These are phyloP conservation scores for Omphalea diandra DNA, from an alignment of 441 rosid genomes.

Conservation along the genomic window DNA sequence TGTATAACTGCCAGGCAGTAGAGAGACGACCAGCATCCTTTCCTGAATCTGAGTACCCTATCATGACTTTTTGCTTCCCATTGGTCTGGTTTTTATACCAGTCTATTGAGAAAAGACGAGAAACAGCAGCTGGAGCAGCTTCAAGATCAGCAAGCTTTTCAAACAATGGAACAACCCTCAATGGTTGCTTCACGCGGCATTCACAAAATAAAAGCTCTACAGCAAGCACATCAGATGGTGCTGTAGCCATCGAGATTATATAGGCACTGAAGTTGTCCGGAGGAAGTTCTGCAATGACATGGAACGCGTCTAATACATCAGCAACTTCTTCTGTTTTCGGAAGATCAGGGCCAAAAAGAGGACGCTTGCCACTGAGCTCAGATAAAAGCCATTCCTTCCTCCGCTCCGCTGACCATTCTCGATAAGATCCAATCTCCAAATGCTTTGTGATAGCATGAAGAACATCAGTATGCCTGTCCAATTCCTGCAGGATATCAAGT, in stretches of 20 bases:
- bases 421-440: conserved; percentile 78
- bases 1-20: conserved; percentile 92
- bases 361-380: conserved; percentile 87
- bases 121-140: conserved; percentile 89
- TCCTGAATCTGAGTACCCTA: conserved; percentile 96
- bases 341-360: conserved; percentile 87
- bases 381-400: conserved; percentile 92
- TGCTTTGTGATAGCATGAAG: conserved; percentile 83
- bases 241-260: conserved; percentile 97
- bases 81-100: conserved; percentile 84
- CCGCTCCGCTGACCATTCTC: conserved; percentile 84
- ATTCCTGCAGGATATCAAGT: conserved; percentile 95
- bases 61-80: conserved; percentile 96
- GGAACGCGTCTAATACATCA: conserved; percentile 80
- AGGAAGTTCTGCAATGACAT: conserved; percentile 87
- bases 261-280: conserved; percentile 87
- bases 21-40: conserved; percentile 93
- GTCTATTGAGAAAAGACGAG: conserved; percentile 81
- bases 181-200: conserved; percentile 74
- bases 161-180: conserved; percentile 93
- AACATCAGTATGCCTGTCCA: conserved; percentile 92
- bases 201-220: conserved; percentile 96
- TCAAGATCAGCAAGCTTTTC: conserved; percentile 96
- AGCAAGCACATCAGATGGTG: conserved; percentile 91
- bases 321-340: conserved; percentile 93